Conservation (phyloP, 257 asterid species). For the Jacaranda copaia region DNA sequence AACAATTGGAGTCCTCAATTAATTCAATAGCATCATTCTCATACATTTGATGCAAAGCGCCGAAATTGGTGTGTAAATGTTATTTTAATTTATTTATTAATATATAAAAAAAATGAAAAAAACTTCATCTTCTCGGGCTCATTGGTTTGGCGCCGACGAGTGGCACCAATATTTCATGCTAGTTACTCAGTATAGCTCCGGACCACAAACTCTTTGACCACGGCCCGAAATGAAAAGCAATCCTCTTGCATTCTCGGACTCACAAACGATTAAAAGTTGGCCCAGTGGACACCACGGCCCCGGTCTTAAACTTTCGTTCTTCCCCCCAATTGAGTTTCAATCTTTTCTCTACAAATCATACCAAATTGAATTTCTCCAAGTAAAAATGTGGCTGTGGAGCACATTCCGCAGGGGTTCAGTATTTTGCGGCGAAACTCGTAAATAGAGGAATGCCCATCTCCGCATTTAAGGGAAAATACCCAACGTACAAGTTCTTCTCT, state of each 20-base stretch:
- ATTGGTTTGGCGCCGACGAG: no score
- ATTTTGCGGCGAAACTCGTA: not conserved
- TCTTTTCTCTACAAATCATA: not conserved
- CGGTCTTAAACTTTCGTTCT: conserved; percentile 14
- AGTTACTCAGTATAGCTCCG: no score
- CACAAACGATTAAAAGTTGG: not conserved
- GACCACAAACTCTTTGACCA: no score
- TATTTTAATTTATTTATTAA: no score
- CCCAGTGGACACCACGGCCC: not conserved
- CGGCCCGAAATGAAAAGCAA: not conserved
- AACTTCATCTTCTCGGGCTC: no score
- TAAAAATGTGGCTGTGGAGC: conserved; percentile 24
- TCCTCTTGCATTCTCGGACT: not conserved
- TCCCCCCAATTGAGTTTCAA: not conserved
- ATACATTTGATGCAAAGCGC: no score
- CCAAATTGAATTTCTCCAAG: conserved; percentile 20
- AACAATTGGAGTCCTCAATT: no score
- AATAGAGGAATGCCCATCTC: conserved; percentile 55
- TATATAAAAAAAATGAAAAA: no score
- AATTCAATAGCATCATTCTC: no score
- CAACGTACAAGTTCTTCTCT: conserved; percentile 45
- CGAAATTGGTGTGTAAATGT: no score
- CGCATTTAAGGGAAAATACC: conserved; percentile 42
- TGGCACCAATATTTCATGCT: no score
- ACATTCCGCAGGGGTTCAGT: conserved; percentile 10